Evolutionary conservation across 768 basidiomycete species (phyloP), one percentile per base, ranked within the genome.

Genomic region (Hypholoma sublateritium): DNA sequence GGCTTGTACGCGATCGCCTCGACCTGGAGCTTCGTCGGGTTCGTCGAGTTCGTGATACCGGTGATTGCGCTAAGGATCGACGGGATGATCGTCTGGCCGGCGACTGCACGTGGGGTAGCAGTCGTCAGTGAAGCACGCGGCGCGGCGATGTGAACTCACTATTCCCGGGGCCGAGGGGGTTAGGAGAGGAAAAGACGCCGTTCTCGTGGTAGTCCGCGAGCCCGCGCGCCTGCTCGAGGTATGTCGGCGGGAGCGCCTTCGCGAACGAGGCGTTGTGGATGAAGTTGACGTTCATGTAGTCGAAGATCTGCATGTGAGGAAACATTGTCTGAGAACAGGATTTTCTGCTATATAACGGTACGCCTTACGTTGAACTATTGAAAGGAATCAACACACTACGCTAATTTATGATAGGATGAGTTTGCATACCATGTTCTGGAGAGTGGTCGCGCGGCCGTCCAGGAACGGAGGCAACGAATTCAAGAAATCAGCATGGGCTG

Each of bases 181-280:
- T 65, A 0, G 73, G 65, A 49, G 78, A 80, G 4, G 76, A 83
- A 71, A 90, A 91, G 14, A 89, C 78, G 46, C 78, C 80, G 67
- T 86, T 83, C 72, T 91, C 87, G 65, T 90, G 88, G 75, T 78
- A 91, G 70, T 88, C 82, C 2, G 88, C 89, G 6, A 91, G 77
- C 44, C 75, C 78, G 17, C 82, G 76, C 3, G 80, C 84, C 64
- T 83, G 84, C 7, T 70, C 76, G 16, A 88, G 74, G 61, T 74
- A 81, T 0, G 74, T 75, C 1, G 70, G 34, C 8, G 87, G 84
- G 3, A 89, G 74, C 0, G 55, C 58, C 0, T 71, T 52, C 7
- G 72, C 64, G 59, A 88, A 91, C 0, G 74, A 76, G 25, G 73
- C 73, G 56, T 89, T 85, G 69, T 92, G 87, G 49, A 88, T 86